A percentile compares a stretch with the other conserved stretches of the same genome.
These are phyloP conservation scores for Persicaria maculosa DNA, from an alignment of 148 eudicot genomes.

Conservation along the genomic window DNA sequence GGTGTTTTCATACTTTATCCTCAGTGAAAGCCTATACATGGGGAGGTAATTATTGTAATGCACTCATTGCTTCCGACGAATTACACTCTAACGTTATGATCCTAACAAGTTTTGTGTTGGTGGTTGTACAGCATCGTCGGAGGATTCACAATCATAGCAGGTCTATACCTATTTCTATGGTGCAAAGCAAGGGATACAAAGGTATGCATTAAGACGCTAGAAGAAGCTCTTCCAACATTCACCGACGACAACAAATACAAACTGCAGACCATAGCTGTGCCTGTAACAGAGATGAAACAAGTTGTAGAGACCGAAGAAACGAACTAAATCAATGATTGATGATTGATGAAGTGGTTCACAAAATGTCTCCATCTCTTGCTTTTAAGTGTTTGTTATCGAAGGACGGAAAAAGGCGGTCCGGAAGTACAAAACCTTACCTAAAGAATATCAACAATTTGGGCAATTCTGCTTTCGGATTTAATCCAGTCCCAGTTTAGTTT, in stretches of 20 bases:
- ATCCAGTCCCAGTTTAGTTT: background rate
- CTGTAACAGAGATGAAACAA: background rate
- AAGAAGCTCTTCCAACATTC: conserved; percentile 16
- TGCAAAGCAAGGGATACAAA: conserved; percentile 31
- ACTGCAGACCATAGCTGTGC: conserved; percentile 9
- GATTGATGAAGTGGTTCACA: too few species aligned
- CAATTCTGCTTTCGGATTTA: background rate
- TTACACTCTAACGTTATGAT: background rate
- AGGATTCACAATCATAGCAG: conserved; percentile 29
- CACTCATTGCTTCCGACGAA: background rate
- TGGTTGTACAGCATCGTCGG: conserved; percentile 34
- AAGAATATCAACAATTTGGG: conserved; percentile 10
- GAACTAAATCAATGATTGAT: background rate
- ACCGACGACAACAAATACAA: conserved; percentile 12
- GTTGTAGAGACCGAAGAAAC: background rate
- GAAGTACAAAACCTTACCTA: background rate
- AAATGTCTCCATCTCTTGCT: background rate
- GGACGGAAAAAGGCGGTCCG: background rate
- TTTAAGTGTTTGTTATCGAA: background rate
- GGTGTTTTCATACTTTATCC: conserved; percentile 33
- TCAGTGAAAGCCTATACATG: conserved; percentile 38
- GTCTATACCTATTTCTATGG: conserved; percentile 44
- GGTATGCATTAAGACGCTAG: conserved; percentile 17
- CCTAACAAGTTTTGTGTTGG: background rate
- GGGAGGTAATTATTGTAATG: conserved; percentile 27